Percentiles rank a stretch among this genome's conserved stretches.
phyloP scores from a whole-genome alignment of 352 stramenopile species.

The Pythium plurisporium region DNA sequence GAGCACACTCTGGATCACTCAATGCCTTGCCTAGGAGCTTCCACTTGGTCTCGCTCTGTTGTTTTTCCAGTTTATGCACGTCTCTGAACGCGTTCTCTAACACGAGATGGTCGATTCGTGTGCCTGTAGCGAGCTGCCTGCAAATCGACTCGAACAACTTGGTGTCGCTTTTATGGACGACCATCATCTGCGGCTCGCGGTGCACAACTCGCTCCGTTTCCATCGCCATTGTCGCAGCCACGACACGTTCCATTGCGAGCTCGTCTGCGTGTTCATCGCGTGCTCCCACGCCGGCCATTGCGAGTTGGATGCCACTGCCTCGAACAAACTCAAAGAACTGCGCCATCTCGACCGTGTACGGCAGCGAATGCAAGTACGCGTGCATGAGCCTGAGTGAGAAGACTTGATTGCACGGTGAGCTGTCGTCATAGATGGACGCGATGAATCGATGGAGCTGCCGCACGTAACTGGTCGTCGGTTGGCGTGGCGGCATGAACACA shows the following conservation, averaged over 20 bases:
- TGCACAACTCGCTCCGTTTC: neutral
- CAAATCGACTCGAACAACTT: neutral
- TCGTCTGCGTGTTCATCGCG: neutral
- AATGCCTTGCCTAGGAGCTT: neutral
- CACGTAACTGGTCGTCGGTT: conserved; percentile 5
- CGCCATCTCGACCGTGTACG: conserved; percentile 4
- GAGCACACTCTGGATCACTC: neutral
- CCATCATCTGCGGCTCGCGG: conserved; percentile 2
- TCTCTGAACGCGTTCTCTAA: neutral
- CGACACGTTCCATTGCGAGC: neutral
- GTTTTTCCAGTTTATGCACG: neutral
- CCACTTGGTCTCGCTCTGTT: neutral
- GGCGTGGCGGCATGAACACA: conserved; percentile 8
- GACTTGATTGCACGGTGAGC: neutral
- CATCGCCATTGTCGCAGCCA: neutral
- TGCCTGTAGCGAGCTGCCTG: neutral
- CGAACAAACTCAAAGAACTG: neutral
- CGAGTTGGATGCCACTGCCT: neutral
- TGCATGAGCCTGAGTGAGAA: neutral
- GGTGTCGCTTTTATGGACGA: conserved; percentile 1
- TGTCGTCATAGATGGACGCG: neutral
- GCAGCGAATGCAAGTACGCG: conserved; percentile 5
- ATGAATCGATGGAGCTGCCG: neutral
- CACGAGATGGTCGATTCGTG: conserved; percentile 3
- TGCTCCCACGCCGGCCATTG: neutral